Evolutionary conservation across 306 rosid species (phyloP).

Genomic region (Potentilla sterilis): DNA sequence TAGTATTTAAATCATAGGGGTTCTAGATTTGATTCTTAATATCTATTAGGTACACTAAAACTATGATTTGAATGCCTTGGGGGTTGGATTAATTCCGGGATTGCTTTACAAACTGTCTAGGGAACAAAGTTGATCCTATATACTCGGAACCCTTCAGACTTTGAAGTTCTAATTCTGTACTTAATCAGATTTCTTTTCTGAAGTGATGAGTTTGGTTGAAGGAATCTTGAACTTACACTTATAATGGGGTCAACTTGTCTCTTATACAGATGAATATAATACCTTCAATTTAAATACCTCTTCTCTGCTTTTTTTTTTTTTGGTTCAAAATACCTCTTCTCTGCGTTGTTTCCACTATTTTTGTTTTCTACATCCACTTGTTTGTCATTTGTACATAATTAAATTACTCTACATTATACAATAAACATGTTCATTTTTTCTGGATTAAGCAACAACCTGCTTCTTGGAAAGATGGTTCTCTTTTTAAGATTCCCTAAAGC

Average conservation of each 20-base stretch:
- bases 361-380: slow-evolving; percentile 13
- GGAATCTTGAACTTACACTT: slow-evolving; percentile 12
- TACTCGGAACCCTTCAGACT: background rate
- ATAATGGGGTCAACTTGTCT: slow-evolving; percentile 19
- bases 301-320: background rate
- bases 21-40: background rate
- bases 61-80: background rate
- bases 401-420: background rate
- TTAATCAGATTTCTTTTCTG: background rate
- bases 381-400: slow-evolving; percentile 13
- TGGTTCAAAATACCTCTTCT: background rate
- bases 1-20: background rate
- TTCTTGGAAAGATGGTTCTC: slow-evolving; percentile 12
- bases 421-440: background rate
- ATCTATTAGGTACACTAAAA: background rate
- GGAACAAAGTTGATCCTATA: background rate
- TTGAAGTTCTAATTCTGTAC: background rate
- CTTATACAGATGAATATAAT: background rate
- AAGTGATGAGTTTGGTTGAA: background rate
- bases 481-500: slow-evolving; percentile 25
- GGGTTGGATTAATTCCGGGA: background rate
- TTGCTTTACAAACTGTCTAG: slow-evolving; percentile 1
- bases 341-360: slow-evolving; percentile 20
- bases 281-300: background rate
- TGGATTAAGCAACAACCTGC: background rate